Evolutionary conservation across 805 yeast genomes (phyloP).

Genomic region (Candida nanaspora): DNA sequence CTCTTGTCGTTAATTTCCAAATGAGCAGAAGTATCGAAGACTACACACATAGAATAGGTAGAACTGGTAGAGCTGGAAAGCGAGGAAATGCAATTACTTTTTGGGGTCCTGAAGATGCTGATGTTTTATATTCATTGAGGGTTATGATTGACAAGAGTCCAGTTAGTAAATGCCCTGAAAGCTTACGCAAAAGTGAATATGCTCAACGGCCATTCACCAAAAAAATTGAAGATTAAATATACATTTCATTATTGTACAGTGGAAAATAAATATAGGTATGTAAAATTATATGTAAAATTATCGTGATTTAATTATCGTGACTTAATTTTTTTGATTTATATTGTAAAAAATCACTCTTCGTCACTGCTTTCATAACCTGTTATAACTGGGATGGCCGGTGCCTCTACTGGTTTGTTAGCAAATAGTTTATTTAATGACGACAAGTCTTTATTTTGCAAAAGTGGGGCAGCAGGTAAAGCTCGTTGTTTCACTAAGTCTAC

Average conservation of each 20-base stretch:
- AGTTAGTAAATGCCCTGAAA: slow-evolving; percentile 32
- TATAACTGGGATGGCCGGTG: background rate
- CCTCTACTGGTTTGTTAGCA: background rate
- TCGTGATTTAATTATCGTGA: too few relatives aligned
- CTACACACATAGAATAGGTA: slow-evolving; percentile 79
- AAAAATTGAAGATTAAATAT: slow-evolving; percentile 7
- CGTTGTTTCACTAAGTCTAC: background rate
- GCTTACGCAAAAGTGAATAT: slow-evolving; percentile 21
- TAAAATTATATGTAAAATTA: background rate
- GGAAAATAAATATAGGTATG: background rate
- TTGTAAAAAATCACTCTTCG: too few relatives aligned
- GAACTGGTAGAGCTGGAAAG: slow-evolving; percentile 90
- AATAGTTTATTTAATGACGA: slow-evolving; percentile 5
- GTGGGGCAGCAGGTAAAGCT: slow-evolving; percentile 1
- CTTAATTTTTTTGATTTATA: too few relatives aligned
- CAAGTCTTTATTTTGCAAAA: slow-evolving; percentile 2
- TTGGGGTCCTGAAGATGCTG: slow-evolving; percentile 49
- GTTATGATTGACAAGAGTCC: slow-evolving; percentile 38
- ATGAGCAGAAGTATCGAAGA: slow-evolving; percentile 69
- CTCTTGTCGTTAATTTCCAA: slow-evolving; percentile 80
- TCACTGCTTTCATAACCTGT: slow-evolving; percentile 5
- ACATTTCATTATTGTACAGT: background rate
- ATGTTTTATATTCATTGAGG: slow-evolving; percentile 43
- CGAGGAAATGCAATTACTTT: slow-evolving; percentile 73
- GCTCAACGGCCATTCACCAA: slow-evolving; percentile 5